A percentile compares a stretch with the other conserved stretches of the same genome.
Evolutionary conservation across 1,284 basidiomycete genomes (phyloP).

Genomic region (Takashimella koratensis): DNA sequence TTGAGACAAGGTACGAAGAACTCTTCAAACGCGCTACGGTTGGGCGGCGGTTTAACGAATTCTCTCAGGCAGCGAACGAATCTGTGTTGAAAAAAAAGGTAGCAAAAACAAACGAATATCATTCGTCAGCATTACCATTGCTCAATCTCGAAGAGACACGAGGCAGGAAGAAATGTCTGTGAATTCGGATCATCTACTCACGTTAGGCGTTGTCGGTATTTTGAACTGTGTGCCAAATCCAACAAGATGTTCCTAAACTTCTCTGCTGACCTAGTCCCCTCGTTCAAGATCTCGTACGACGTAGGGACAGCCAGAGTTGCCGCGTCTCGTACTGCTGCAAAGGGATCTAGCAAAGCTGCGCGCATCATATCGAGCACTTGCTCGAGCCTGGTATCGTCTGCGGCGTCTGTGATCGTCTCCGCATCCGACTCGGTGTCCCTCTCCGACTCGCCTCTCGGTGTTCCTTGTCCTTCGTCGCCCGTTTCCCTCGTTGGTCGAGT

Average conservation of each 20-base stretch:
- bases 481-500: constrained; percentile 32
- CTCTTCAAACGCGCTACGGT: constrained; percentile 54
- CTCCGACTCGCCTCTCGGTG: too few relatives aligned
- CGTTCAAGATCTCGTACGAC: constrained; percentile 55
- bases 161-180: too few relatives aligned
- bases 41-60: constrained; percentile 54
- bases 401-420: neutral
- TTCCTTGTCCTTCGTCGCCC: too few relatives aligned
- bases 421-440: constrained; percentile 25
- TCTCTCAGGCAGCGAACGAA: constrained; percentile 71
- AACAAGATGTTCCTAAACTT: constrained; percentile 56
- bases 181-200: too few relatives aligned
- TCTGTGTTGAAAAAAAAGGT: constrained; percentile 42
- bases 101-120: too few relatives aligned
- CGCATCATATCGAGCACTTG: constrained; percentile 56
- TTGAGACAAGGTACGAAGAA: constrained; percentile 61
- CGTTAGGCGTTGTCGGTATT: constrained; percentile 71
- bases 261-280: constrained; percentile 44
- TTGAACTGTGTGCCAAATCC: constrained; percentile 56
- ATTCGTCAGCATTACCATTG: too few relatives aligned
- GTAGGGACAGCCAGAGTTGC: constrained; percentile 59
- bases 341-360: constrained; percentile 69
- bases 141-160: too few relatives aligned
- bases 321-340: constrained; percentile 78
- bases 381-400: constrained; percentile 22